Percentiles rank a stretch among this genome's conserved stretches.
Evolutionary conservation across 2,329 filamentous ascomycete species (phyloP).

Genomic region (Aaosphaeria arxii): DNA sequence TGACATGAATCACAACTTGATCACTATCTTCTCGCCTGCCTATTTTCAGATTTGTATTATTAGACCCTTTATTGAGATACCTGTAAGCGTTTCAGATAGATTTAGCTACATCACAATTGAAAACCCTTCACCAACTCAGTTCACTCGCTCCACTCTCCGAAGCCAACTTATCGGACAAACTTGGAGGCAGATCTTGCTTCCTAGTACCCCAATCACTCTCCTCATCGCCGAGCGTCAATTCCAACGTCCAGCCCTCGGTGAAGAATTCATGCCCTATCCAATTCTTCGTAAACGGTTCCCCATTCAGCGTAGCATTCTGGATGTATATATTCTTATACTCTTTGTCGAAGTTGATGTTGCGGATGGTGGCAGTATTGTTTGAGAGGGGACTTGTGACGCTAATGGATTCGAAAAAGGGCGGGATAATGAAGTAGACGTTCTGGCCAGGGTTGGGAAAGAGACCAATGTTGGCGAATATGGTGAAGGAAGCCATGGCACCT

Average conservation of each 20-base stretch:
- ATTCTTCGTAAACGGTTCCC: conserved; percentile 38
- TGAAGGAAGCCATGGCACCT: conserved; percentile 45
- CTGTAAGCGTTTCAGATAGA: too few relatives aligned
- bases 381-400: conserved; percentile 36
- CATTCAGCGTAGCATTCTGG: conserved; percentile 42
- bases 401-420: conserved; percentile 44
- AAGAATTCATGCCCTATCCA: conserved; percentile 44
- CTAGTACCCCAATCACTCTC: conserved; percentile 44
- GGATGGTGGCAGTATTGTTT: conserved; percentile 36
- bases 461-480: conserved; percentile 42
- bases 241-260: conserved; percentile 40
- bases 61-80: too few relatives aligned
- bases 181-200: conserved; percentile 42
- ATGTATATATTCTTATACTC: conserved; percentile 39
- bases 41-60: too few relatives aligned
- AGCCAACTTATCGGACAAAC: conserved; percentile 14
- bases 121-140: too few relatives aligned
- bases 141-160: too few relatives aligned
- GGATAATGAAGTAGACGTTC: conserved; percentile 47
- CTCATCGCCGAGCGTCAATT: conserved; percentile 38
- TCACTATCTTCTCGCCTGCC: too few relatives aligned
- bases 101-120: too few relatives aligned
- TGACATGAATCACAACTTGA: too few relatives aligned
- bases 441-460: conserved; percentile 48
- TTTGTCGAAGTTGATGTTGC: conserved; percentile 40